Evolutionary conservation across 768 basidiomycete species (phyloP).

Genomic region (Guyanaporus albipodus): DNA sequence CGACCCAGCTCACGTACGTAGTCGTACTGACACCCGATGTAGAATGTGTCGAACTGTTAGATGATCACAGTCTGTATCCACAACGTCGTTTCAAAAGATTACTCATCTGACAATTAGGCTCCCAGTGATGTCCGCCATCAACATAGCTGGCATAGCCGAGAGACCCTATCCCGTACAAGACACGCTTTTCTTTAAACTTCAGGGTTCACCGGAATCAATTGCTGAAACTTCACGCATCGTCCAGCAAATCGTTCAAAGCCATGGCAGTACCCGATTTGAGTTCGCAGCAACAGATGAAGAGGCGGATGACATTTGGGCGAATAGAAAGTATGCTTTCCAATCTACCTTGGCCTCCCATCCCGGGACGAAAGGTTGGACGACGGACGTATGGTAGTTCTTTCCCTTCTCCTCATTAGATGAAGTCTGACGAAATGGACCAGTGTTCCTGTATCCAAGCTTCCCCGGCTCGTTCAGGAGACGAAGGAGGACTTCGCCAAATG

Average conservation of each 20-base stretch:
- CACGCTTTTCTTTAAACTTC: constrained; percentile 89
- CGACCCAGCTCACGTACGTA: not conserved
- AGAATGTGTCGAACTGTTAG: constrained; percentile 89
- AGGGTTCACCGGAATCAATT: constrained; percentile 64
- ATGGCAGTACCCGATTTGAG: constrained; percentile 64
- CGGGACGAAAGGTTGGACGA: constrained; percentile 73
- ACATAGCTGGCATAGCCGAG: constrained; percentile 58
- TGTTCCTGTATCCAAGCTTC: constrained; percentile 67
- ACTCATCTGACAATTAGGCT: not conserved
- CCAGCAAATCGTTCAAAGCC: constrained; percentile 56
- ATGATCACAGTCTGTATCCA: constrained; percentile 56
- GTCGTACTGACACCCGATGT: constrained; percentile 1
- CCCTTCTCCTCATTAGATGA: not conserved
- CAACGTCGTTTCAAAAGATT: not conserved
- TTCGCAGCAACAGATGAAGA: constrained; percentile 74
- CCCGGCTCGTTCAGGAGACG: constrained; percentile 70
- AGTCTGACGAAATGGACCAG: constrained; percentile 27
- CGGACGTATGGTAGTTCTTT: constrained; percentile 73
- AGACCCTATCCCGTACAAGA: constrained; percentile 65
- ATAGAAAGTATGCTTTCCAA: constrained; percentile 80
- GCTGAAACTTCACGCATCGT: constrained; percentile 55
- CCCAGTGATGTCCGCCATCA: constrained; percentile 75
- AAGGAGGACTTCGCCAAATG: constrained; percentile 67
- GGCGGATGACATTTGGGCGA: constrained; percentile 76
- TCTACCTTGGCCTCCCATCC: constrained; percentile 63